Percentiles rank a stretch among this genome's conserved stretches.
phyloP scores from a whole-genome alignment of 2,329 filamentous ascomycete genomes.

The Amphichorda felina region DNA sequence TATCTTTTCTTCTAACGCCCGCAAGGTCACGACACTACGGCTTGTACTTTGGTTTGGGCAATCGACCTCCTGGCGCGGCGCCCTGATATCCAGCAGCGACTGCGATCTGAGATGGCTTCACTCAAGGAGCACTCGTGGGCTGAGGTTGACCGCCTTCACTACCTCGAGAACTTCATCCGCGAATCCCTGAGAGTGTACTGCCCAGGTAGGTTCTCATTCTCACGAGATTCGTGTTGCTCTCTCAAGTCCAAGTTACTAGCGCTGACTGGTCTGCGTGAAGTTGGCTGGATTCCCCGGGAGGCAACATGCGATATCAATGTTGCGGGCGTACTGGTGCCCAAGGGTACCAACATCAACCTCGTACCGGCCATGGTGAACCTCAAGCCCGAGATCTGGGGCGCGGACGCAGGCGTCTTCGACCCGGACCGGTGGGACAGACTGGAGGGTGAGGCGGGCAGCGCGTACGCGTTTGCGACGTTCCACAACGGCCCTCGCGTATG shows the following conservation, averaged over 20 bases:
- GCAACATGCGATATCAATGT: slow-evolving; percentile 19
- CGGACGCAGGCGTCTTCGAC: slow-evolving; percentile 17
- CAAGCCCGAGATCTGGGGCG: slow-evolving; percentile 24
- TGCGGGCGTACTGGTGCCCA: slow-evolving; percentile 21
- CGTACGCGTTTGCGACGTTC: slow-evolving; percentile 22
- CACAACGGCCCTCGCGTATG: slow-evolving; percentile 23
- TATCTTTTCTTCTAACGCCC: neutral
- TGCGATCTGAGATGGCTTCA: slow-evolving; percentile 23
- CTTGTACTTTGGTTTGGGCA: slow-evolving; percentile 28
- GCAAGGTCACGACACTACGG: slow-evolving; percentile 28
- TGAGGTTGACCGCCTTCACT: slow-evolving; percentile 19
- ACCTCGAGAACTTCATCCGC: slow-evolving; percentile 27
- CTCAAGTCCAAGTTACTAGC: neutral
- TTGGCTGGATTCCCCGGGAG: slow-evolving; percentile 20
- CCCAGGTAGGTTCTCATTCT: slow-evolving; percentile 13
- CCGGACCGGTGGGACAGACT: slow-evolving; percentile 24
- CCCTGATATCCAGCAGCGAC: slow-evolving; percentile 21
- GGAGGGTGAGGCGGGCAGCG: slow-evolving; percentile 10
- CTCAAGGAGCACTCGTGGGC: slow-evolving; percentile 6
- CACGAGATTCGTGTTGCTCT: neutral
- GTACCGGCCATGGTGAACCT: slow-evolving; percentile 22
- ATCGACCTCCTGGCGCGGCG: slow-evolving; percentile 24
- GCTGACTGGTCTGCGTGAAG: too few relatives aligned
- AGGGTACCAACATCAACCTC: slow-evolving; percentile 23
- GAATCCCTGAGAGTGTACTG: slow-evolving; percentile 30